Evolutionary conservation across 768 basidiomycete genomes (phyloP), one percentile per base, ranked within the genome.

Genomic region (Boletellus ananas): DNA sequence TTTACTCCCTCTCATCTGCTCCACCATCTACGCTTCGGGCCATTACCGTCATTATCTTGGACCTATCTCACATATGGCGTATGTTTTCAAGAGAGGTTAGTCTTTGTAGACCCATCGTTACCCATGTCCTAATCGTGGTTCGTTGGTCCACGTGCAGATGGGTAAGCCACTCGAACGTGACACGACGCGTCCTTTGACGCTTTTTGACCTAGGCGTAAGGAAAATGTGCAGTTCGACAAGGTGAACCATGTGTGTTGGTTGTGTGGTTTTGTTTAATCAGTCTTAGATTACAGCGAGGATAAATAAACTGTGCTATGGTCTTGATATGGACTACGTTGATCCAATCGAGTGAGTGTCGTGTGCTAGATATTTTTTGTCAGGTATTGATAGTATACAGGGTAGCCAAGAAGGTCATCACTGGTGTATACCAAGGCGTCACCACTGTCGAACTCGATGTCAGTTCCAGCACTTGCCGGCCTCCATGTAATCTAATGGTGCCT

Each of bases 371-470:
- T 25, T 4, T 1, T 25, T 4, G 4, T 23, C 49, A 34, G 25
- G 51, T 47, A 21, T 27, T 61, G 31, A 66, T 34, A 0, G 33
- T 45, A 25, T 18, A 8, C 54, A 94, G 91, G 62, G 83, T 94
- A 20, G 81, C 91, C 7, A 90, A 94, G 72, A 95, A 94, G 67
- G 94, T 96, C 51, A 88, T 94, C 37, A 80, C 83, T 21, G 94
- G 94, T 56, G 91, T 96, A 17, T 96, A 96, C 65, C 85, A 88
- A 58, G 94, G 94, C 18, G 94, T 98, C 21, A 99, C 95, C 1
- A 99, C 96, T 4, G 88, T 90, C 52, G 96, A 99, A 70, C 85
- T 98, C 49, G 95, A 99, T 72, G 93, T 94, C 59, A 58, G 89
- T 74, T 17, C 17, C 36, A 21, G 23, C 27, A 45, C 37, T 49